A percentile compares a stretch with the other conserved stretches of the same genome.
Evolutionary conservation across 2,329 filamentous ascomycete species (phyloP).

Genomic region (Diaporthe citrichinensis): DNA sequence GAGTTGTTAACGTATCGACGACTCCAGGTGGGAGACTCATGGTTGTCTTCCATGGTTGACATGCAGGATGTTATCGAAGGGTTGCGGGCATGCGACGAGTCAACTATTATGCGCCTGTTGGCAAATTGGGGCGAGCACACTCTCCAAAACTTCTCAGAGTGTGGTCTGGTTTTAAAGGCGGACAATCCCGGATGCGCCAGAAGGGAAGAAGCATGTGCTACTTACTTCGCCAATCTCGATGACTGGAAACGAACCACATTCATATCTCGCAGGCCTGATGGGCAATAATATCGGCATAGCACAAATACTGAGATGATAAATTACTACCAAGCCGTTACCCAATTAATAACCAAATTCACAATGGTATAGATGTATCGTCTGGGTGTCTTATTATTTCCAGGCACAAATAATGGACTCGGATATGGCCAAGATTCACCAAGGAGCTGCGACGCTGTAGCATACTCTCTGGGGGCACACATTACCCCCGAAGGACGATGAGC

Average conservation of each 20-base stretch:
- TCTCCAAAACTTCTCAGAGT: not conserved
- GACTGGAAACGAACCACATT: not conserved
- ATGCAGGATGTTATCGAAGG: not conserved
- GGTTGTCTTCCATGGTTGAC: not conserved
- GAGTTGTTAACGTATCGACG: slow-evolving; percentile 12
- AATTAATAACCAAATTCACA: too few species aligned
- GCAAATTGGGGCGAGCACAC: not conserved
- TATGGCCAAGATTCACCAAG: too few species aligned
- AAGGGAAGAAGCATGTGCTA: not conserved
- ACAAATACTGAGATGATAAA: too few species aligned
- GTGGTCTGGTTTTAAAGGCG: not conserved
- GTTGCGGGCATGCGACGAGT: not conserved
- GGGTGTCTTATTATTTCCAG: too few species aligned
- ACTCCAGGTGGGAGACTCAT: not conserved
- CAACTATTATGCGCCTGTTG: not conserved
- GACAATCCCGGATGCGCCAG: rapidly evolving
- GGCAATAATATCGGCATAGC: too few species aligned
- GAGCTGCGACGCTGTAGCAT: too few species aligned
- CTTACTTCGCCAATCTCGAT: not conserved
- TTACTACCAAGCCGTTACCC: too few species aligned
- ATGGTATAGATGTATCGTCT: too few species aligned
- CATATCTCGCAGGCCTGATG: too few species aligned
- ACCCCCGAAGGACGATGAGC: too few species aligned
- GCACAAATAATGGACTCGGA: too few species aligned
- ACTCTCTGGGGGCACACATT: too few species aligned